Evolutionary conservation across 1,284 basidiomycete species (phyloP).

Genomic region (Pseudozyma sp.): DNA sequence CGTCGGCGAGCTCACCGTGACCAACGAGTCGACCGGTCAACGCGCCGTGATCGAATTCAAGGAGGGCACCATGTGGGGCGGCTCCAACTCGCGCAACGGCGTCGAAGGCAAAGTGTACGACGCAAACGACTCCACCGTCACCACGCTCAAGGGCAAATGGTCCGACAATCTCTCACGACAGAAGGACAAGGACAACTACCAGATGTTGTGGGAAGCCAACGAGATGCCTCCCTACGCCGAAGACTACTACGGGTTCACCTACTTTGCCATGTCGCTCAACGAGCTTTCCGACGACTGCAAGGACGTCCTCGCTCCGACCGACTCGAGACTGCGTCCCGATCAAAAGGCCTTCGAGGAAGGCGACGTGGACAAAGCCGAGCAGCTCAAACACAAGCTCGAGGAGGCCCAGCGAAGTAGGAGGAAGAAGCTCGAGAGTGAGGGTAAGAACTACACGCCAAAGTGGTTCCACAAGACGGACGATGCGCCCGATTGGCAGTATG

Average conservation of each 20-base stretch:
- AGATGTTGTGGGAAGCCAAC: constrained; percentile 64
- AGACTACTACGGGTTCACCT: constrained; percentile 67
- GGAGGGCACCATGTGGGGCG: constrained; percentile 65
- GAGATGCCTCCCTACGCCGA: constrained; percentile 62
- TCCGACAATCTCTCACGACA: constrained; percentile 56
- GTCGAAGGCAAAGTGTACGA: constrained; percentile 63
- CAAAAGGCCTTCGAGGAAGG: constrained; percentile 87
- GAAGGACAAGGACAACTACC: constrained; percentile 62
- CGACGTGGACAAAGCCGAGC: constrained; percentile 80
- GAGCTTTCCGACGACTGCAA: constrained; percentile 73
- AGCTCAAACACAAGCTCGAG: constrained; percentile 80
- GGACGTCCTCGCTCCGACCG: constrained; percentile 80
- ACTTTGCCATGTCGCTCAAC: constrained; percentile 68
- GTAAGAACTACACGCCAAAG: constrained; percentile 38
- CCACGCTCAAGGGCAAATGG: constrained; percentile 63
- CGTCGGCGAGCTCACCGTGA: constrained; percentile 65
- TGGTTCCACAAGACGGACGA: constrained; percentile 63
- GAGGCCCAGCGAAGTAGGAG: constrained; percentile 71
- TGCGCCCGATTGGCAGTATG: constrained; percentile 59
- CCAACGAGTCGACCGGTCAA: constrained; percentile 58
- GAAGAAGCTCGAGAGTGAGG: constrained; percentile 69
- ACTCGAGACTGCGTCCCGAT: constrained; percentile 86
- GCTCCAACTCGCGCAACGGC: constrained; percentile 53
- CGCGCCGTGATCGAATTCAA: constrained; percentile 64
- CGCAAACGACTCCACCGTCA: constrained; percentile 53